Conservation (phyloP, 2,329 filamentous ascomycete genomes). For the Ceratocystis huliohia region DNA sequence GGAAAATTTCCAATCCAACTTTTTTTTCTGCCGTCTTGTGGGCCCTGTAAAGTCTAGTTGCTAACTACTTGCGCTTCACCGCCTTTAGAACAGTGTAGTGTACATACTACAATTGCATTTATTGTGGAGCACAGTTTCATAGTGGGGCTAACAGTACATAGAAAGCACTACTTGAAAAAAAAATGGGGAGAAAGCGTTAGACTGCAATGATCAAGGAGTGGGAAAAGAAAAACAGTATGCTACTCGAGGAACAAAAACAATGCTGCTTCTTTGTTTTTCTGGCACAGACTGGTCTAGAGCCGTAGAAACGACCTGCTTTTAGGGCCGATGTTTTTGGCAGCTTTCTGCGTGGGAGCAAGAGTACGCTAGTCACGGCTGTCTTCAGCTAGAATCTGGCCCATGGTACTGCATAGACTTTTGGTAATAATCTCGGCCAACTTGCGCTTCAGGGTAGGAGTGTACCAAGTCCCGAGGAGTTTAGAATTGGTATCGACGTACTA, state of each 20-base stretch:
- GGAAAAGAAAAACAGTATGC: background rate
- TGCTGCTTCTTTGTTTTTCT: no score
- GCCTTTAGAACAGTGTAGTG: slow-evolving; percentile 13
- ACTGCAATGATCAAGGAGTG: background rate
- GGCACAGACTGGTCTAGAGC: no score
- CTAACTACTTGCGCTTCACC: slow-evolving; percentile 18
- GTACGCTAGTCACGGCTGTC: slow-evolving; percentile 30
- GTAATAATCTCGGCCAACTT: slow-evolving; percentile 51
- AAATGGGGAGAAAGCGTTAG: background rate
- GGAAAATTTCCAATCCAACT: slow-evolving; percentile 18
- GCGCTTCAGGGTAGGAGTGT: slow-evolving; percentile 42
- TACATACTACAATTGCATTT: background rate
- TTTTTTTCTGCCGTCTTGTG: slow-evolving; percentile 20
- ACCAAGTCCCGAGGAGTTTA: slow-evolving; percentile 61
- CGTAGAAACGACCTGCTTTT: no score
- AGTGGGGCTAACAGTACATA: background rate
- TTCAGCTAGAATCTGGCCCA: slow-evolving; percentile 64
- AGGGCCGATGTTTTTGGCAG: background rate
- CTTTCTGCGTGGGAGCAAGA: background rate
- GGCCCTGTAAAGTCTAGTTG: slow-evolving; percentile 10
- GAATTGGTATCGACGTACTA: slow-evolving; percentile 53
- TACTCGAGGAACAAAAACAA: background rate
- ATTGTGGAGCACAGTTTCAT: background rate
- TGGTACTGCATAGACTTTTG: slow-evolving; percentile 52
- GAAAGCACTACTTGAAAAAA: background rate